Evolutionary conservation across 768 basidiomycete genomes (phyloP).

Genomic region (Paxillus ammoniavirescens): DNA sequence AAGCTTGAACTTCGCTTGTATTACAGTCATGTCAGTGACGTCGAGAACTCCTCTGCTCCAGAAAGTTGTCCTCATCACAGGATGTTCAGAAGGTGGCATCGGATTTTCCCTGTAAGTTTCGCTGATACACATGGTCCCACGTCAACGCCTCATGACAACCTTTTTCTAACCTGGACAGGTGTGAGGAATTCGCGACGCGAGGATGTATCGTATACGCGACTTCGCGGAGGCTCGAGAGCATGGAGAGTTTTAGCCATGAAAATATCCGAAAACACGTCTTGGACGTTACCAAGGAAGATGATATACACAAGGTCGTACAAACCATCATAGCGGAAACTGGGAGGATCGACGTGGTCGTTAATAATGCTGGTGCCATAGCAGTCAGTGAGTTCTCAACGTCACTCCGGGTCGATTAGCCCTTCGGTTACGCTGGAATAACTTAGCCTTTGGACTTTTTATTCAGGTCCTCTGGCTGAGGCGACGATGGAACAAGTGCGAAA

Average conservation of each 20-base stretch:
- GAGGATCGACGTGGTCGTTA: slow-evolving; percentile 70
- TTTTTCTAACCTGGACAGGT: slow-evolving; percentile 37
- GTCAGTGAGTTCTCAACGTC: slow-evolving; percentile 38
- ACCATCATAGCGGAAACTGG: slow-evolving; percentile 55
- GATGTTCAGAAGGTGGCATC: slow-evolving; percentile 72
- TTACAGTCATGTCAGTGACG: slow-evolving; percentile 2
- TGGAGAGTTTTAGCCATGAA: slow-evolving; percentile 50
- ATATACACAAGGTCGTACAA: slow-evolving; percentile 48
- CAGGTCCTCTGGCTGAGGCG: slow-evolving; percentile 51
- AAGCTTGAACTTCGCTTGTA: too few relatives aligned
- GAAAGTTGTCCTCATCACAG: slow-evolving; percentile 67
- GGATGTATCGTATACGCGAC: slow-evolving; percentile 80
- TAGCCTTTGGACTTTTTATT: slow-evolving; percentile 13
- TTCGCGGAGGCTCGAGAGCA: slow-evolving; percentile 58
- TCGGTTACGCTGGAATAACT: neutral
- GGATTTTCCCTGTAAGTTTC: slow-evolving; percentile 57
- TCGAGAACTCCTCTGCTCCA: neutral
- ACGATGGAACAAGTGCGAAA: slow-evolving; percentile 50
- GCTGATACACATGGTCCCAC: neutral
- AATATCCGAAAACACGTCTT: slow-evolving; percentile 49
- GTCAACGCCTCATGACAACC: neutral
- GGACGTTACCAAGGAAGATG: slow-evolving; percentile 64
- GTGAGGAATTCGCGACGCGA: slow-evolving; percentile 60
- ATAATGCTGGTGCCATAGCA: slow-evolving; percentile 62
- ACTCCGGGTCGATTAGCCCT: neutral